These are phyloP conservation scores for Geotrichum klebahnii DNA, from an alignment of 1,139 yeast genomes.

Conservation along the genomic window DNA sequence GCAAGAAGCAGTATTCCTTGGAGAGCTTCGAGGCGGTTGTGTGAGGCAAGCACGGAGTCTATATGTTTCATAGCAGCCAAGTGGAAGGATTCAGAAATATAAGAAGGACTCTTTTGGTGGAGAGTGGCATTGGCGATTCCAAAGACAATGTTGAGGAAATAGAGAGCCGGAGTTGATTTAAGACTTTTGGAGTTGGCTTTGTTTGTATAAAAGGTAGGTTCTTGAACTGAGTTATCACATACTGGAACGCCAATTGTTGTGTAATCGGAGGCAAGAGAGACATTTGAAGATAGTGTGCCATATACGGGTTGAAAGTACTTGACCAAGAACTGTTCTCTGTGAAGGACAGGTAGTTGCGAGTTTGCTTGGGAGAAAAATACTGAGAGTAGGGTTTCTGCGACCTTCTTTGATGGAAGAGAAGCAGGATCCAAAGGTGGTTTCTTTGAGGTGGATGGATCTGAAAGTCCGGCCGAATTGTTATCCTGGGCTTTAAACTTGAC, in stretches of 20 bases:
- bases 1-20: conserved; percentile 69
- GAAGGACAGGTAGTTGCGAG: conserved; percentile 75
- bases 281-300: conserved; percentile 55
- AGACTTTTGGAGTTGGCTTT: conserved; percentile 19
- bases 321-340: conserved; percentile 67
- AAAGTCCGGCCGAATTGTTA: conserved; percentile 12
- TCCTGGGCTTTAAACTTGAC: conserved; percentile 51
- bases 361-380: conserved; percentile 75
- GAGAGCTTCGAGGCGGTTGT: conserved; percentile 63
- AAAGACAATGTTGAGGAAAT: conserved; percentile 67
- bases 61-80: conserved; percentile 61
- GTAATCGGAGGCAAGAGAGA: conserved; percentile 59
- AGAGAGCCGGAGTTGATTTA: conserved; percentile 39
- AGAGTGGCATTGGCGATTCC: conserved; percentile 77
- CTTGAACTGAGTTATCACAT: conserved; percentile 19
- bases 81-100: conserved; percentile 68
- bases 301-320: conserved; percentile 72
- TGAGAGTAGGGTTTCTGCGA: conserved; percentile 64
- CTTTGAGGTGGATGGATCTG: conserved; percentile 16
- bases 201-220: conserved; percentile 26
- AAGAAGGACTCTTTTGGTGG: conserved; percentile 63
- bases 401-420: conserved; percentile 61
- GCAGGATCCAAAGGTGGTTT: conserved; percentile 43
- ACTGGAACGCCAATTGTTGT: conserved; percentile 46
- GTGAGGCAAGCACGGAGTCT: conserved; percentile 55